Evolutionary conservation across 441 rosid genomes (phyloP).

Genomic region (Codiaeum variegatum): DNA sequence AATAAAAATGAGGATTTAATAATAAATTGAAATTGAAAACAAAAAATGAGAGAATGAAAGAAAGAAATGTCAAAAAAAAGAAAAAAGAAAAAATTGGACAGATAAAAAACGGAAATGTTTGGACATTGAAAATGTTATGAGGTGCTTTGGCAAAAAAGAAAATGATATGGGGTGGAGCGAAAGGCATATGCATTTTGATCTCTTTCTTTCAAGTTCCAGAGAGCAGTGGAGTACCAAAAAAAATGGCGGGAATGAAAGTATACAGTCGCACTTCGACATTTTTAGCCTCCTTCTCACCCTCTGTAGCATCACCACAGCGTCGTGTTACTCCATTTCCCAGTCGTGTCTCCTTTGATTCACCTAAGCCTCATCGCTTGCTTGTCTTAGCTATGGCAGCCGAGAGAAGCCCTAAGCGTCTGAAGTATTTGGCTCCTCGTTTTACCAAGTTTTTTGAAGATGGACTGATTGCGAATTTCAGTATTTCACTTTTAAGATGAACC

Average conservation of each 20-base stretch:
- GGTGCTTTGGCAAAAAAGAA: no score
- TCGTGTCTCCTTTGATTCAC: slow-evolving; percentile 31
- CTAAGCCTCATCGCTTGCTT: slow-evolving; percentile 24
- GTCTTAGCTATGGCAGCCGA: slow-evolving; percentile 55
- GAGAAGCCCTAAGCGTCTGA: slow-evolving; percentile 91
- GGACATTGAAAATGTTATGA: no score
- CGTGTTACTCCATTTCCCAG: slow-evolving; percentile 19
- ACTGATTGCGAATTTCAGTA: not conserved
- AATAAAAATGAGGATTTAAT: no score
- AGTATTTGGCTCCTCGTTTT: slow-evolving; percentile 74
- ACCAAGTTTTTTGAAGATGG: no score
- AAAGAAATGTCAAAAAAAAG: no score
- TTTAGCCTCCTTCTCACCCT: slow-evolving; percentile 17
- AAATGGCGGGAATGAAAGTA: slow-evolving; percentile 35
- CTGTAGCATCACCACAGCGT: slow-evolving; percentile 21
- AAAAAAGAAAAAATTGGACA: no score
- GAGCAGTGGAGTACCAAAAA: not conserved
- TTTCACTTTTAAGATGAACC: not conserved
- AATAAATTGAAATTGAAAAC: no score
- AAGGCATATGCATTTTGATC: not conserved
- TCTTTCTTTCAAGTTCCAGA: not conserved
- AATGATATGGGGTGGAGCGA: no score
- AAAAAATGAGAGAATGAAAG: no score
- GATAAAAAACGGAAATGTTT: no score
- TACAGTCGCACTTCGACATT: slow-evolving; percentile 17